Base-by-base conservation (phyloP, 441 rosid species). In the Brassica balearica region DNA sequence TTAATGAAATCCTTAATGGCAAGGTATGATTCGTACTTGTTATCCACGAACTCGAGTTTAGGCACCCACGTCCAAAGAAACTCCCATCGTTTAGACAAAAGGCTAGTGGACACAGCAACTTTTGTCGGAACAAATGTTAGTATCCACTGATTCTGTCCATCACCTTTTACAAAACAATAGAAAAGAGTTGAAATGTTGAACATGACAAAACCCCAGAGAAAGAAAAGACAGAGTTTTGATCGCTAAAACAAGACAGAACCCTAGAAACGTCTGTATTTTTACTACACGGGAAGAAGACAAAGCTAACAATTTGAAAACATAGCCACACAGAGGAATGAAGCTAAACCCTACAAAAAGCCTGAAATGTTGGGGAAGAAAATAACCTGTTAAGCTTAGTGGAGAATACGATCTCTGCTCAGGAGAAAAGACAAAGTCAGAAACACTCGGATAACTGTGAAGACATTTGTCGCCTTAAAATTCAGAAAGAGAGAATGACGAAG, bases 121-220 rank as follows among this genome's bases (percentile, higher is more conserved):
- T 65, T 36, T 36, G 51, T 65, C 69, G 27, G 27, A 65, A 65
- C 27, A 36, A 17, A 65, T 0, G 51, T 17, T 2, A 65, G 5
- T 17, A 36, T 65, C 53, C 55, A 38, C 53, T 65, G 53, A 65
- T 65, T 38, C 9, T 65, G 53, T 36, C 69, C 53, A 65, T 64
- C 32, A 7, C 6, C 68, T 14, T 64, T 32, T 11, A 27, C 66
- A 51, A 59, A 59, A 22, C 63, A 10, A 25, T 58, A 56, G 62
- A 19, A 58, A 19, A 58, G 15, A 58, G n/a, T 1, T 58, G 6
- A 12, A 58, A 20, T 58, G 12, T 20, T 58, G 62, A 22, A 58
- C 38, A 34, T 34, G 38, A 34, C 38, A 3, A 41, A 41, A 41
- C 48, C 48, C 5, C n/a, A 41, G 48, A 34, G 8, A 34, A 34